phyloP scores from a whole-genome alignment of 371 early-diverging fungal genomes.

The Mucor lusitanicus region DNA sequence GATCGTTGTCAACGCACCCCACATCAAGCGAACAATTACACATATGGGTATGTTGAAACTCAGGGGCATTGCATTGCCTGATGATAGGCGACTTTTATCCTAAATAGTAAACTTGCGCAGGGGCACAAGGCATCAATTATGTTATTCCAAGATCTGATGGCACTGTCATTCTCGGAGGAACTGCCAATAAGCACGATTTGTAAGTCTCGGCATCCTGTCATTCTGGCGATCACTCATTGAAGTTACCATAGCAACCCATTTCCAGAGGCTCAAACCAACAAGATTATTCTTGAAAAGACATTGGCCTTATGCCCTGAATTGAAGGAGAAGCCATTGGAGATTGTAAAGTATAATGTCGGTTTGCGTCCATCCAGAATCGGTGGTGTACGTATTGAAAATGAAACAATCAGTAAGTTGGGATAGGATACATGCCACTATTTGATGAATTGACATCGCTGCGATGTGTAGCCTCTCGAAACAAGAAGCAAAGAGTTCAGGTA shows the following conservation, averaged over 20 bases:
- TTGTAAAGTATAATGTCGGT: conserved; percentile 68
- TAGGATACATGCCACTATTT: background rate
- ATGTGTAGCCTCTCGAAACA: background rate
- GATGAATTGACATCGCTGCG: background rate
- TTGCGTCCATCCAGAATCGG: conserved; percentile 69
- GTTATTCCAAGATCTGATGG: conserved; percentile 82
- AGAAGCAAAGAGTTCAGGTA: conserved; percentile 36
- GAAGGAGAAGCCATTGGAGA: conserved; percentile 40
- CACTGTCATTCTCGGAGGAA: conserved; percentile 77
- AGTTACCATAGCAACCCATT: conserved; percentile 26
- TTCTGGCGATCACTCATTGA: background rate
- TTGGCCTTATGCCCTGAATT: conserved; percentile 33
- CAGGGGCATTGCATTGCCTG: background rate
- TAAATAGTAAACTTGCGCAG: background rate
- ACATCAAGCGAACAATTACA: conserved; percentile 58
- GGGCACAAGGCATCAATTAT: conserved; percentile 55
- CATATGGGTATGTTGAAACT: conserved; percentile 27
- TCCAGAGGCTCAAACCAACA: conserved; percentile 19
- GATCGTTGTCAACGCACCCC: conserved; percentile 61
- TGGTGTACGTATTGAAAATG: conserved; percentile 71
- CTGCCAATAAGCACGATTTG: conserved; percentile 63
- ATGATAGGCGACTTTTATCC: conserved; percentile 1
- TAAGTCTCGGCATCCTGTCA: conserved; percentile 30
- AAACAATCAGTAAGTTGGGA: conserved; percentile 45
- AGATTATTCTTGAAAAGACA: conserved; percentile 23